phyloP scores from a whole-genome alignment of 2,329 filamentous ascomycete genomes.

The Ophiocordyceps camponoti-floridani region DNA sequence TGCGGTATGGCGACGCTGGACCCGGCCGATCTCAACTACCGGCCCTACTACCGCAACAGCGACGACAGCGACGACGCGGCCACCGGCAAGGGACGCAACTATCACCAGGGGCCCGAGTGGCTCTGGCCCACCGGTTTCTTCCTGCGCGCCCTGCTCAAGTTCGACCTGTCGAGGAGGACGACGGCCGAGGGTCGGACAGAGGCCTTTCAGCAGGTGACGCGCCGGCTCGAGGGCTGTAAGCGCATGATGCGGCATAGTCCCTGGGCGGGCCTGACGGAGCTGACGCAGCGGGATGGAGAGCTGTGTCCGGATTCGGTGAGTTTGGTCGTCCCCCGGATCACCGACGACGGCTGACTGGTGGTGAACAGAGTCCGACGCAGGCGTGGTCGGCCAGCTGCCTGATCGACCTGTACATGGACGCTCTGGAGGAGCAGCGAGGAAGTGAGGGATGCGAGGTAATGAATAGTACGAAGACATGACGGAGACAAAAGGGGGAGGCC shows the following conservation, averaged over 20 bases:
- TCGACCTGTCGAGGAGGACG: slow-evolving; percentile 57
- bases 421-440: slow-evolving; percentile 31
- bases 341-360: slow-evolving; percentile 4
- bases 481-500: neutral
- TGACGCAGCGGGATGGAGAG: slow-evolving; percentile 79
- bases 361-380: slow-evolving; percentile 65
- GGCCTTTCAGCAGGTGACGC: slow-evolving; percentile 86
- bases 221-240: slow-evolving; percentile 68
- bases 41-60: slow-evolving; percentile 85
- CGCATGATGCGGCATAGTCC: slow-evolving; percentile 59
- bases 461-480: neutral
- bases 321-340: slow-evolving; percentile 1
- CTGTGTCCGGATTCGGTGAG: slow-evolving; percentile 76
- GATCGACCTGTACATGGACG: slow-evolving; percentile 93
- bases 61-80: slow-evolving; percentile 85
- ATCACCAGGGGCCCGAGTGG: slow-evolving; percentile 97
- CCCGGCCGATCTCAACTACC: slow-evolving; percentile 80
- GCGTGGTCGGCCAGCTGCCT: slow-evolving; percentile 91
- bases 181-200: slow-evolving; percentile 52
- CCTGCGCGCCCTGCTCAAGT: slow-evolving; percentile 75
- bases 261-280: slow-evolving; percentile 83
- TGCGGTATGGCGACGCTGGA: slow-evolving; percentile 93
- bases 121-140: slow-evolving; percentile 96
- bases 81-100: slow-evolving; percentile 88
- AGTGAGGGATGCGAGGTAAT: neutral